Percentiles rank a stretch among this genome's conserved stretches.
Conservation (phyloP, 2,329 filamentous ascomycete genomes). For the Blastomyces parvus region DNA sequence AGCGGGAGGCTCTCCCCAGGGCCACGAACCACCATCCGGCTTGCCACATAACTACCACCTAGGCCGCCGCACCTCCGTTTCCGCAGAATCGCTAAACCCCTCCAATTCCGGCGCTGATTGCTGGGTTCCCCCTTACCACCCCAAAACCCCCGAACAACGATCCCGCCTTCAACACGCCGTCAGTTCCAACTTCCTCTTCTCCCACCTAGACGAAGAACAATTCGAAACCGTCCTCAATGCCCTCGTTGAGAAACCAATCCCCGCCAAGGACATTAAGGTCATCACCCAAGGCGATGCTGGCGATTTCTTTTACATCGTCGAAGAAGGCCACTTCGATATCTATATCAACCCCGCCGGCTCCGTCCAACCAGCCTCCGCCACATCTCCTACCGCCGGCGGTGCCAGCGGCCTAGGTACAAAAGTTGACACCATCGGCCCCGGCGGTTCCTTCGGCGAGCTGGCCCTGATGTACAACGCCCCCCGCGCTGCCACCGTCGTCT, state of each 20-base stretch:
- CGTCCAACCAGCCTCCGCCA: constrained; percentile 56
- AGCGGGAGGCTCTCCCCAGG: constrained; percentile 15
- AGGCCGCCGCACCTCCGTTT: constrained; percentile 86
- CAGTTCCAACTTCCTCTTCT: constrained; percentile 84
- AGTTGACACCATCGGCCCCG: constrained; percentile 72
- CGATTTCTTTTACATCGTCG: constrained; percentile 96
- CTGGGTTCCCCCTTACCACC: constrained; percentile 78
- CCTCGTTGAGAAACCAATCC: constrained; percentile 88
- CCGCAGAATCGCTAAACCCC: constrained; percentile 90
- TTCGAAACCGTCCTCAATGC: constrained; percentile 78
- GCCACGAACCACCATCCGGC: constrained; percentile 20
- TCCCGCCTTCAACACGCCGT: constrained; percentile 71
- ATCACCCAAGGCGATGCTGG: constrained; percentile 93
- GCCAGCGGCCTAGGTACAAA: constrained; percentile 68
- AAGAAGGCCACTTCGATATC: constrained; percentile 81
- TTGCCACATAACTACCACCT: constrained; percentile 89
- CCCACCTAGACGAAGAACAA: constrained; percentile 89
- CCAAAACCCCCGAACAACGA: constrained; percentile 74
- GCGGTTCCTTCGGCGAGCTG: constrained; percentile 91
- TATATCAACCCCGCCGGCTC: constrained; percentile 73
- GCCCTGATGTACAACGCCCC: constrained; percentile 98
- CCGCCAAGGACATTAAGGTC: constrained; percentile 80
- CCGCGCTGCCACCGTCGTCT: constrained; percentile 86
- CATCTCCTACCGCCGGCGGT: constrained; percentile 22
- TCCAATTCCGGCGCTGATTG: constrained; percentile 73